Conservation (phyloP, 345 rosid genomes). For the Moricandia moricandioides region DNA sequence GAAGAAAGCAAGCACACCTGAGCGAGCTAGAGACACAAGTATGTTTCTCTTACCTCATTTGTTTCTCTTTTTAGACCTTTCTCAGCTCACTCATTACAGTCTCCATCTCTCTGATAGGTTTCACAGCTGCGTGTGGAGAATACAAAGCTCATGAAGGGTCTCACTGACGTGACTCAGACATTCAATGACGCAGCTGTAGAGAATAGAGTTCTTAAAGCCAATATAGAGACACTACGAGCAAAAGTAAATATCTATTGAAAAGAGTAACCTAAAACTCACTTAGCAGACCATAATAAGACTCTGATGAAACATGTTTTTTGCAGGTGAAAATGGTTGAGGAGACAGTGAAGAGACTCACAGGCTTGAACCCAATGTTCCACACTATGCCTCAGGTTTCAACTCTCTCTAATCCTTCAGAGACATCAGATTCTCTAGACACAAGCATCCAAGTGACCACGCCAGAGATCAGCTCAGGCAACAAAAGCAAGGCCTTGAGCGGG, state of each 20-base stretch:
- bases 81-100: not conserved
- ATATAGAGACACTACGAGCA: slow-evolving; percentile 86
- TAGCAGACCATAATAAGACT: not conserved
- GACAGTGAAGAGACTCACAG: slow-evolving; percentile 72
- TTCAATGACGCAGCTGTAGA: slow-evolving; percentile 76
- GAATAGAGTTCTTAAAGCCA: slow-evolving; percentile 88
- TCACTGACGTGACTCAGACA: slow-evolving; percentile 67
- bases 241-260: slow-evolving; percentile 48
- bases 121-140: slow-evolving; percentile 81
- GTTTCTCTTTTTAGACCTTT: not conserved
- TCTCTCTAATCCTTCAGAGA: slow-evolving; percentile 45
- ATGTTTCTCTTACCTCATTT: not conserved
- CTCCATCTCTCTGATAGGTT: slow-evolving; percentile 47
- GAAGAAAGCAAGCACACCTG: slow-evolving; percentile 90
- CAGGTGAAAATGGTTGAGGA: slow-evolving; percentile 99
- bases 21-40: slow-evolving; percentile 95
- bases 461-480: slow-evolving; percentile 24
- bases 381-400: slow-evolving; percentile 49
- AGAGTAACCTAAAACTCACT: not conserved
- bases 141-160: slow-evolving; percentile 59
- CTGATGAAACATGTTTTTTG: not conserved
- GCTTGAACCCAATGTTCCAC: slow-evolving; percentile 65
- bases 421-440: slow-evolving; percentile 41
- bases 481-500: slow-evolving; percentile 29
- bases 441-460: slow-evolving; percentile 35